Percentiles rank a stretch among this genome's conserved stretches.
Evolutionary conservation across 2,329 filamentous ascomycete species (phyloP).

Genomic region (Aspergillus sp.): DNA sequence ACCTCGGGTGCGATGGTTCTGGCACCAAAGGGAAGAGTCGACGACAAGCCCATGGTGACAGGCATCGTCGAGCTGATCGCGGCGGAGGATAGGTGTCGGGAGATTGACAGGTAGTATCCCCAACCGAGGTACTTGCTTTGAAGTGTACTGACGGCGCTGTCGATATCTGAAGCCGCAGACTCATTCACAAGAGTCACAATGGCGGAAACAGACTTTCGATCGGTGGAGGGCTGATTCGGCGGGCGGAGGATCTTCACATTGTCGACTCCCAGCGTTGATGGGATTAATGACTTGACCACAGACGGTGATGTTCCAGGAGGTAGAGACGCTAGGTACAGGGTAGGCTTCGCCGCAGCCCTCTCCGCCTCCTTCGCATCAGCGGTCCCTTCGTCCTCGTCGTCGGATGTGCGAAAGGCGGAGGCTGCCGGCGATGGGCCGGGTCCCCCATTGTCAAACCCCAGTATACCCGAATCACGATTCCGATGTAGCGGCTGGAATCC

Average conservation of each 20-base stretch:
- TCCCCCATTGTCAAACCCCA: constrained; percentile 39
- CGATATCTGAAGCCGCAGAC: constrained; percentile 79
- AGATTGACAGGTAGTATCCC: constrained; percentile 77
- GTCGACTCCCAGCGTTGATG: constrained; percentile 63
- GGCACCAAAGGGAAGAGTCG: constrained; percentile 72
- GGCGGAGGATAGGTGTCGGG: constrained; percentile 77
- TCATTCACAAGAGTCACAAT: constrained; percentile 80
- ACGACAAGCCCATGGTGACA: constrained; percentile 46
- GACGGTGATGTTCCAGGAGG: constrained; percentile 53
- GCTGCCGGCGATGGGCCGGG: constrained; percentile 23
- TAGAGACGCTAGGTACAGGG: constrained; percentile 54
- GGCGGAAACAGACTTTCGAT: constrained; percentile 71
- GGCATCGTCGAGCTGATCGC: constrained; percentile 59
- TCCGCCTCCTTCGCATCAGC: constrained; percentile 44
- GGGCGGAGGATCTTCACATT: constrained; percentile 69
- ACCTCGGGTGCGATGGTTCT: constrained; percentile 57
- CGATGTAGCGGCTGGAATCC: constrained; percentile 35
- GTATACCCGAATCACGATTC: constrained; percentile 41
- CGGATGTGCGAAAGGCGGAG: constrained; percentile 41
- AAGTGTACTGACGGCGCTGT: constrained; percentile 71
- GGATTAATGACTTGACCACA: constrained; percentile 50
- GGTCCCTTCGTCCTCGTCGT: constrained; percentile 45
- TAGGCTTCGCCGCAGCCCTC: constrained; percentile 53
- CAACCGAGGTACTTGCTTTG: constrained; percentile 84
- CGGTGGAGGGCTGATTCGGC: constrained; percentile 44